phyloP scores from a whole-genome alignment of 2,329 filamentous ascomycete species.

The Pestalotiopsis sp. region DNA sequence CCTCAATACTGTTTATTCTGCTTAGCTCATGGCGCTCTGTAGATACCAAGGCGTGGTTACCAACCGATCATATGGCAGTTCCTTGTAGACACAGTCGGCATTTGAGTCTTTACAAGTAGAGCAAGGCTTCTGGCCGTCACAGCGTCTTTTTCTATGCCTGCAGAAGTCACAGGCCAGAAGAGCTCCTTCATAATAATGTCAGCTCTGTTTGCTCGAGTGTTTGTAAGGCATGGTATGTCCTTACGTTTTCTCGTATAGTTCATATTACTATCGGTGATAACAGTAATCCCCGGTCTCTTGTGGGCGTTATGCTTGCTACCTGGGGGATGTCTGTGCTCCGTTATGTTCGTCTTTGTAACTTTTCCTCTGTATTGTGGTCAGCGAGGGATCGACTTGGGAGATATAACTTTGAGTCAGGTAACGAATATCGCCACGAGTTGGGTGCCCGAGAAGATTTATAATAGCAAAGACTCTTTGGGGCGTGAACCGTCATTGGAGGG shows the following conservation, averaged over 20 bases:
- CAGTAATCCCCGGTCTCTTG: neutral
- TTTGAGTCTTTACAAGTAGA: constrained; percentile 40
- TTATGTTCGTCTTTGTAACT: neutral
- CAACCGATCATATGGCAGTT: constrained; percentile 37
- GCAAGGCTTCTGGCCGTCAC: constrained; percentile 40
- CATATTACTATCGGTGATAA: constrained; percentile 2
- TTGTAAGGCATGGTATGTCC: neutral
- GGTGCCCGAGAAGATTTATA: neutral
- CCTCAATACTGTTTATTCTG: constrained; percentile 30
- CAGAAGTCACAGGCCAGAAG: constrained; percentile 44
- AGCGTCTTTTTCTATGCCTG: constrained; percentile 39
- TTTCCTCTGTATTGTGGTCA: neutral
- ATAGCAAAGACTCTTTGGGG: neutral
- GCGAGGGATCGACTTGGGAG: neutral
- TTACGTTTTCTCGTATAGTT: constrained; percentile 12
- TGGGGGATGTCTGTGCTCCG: neutral
- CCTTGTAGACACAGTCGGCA: constrained; percentile 42
- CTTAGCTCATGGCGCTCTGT: neutral
- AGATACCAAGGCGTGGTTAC: neutral
- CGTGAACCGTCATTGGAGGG: neutral
- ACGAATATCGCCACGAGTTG: neutral
- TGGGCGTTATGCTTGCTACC: neutral
- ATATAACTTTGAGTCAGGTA: neutral
- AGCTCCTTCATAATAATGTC: constrained; percentile 30
- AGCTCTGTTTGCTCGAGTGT: neutral